Evolutionary conservation across 2,329 filamentous ascomycete species (phyloP), one percentile per base, ranked within the genome.

Genomic region (Diaporthe longicolla): DNA sequence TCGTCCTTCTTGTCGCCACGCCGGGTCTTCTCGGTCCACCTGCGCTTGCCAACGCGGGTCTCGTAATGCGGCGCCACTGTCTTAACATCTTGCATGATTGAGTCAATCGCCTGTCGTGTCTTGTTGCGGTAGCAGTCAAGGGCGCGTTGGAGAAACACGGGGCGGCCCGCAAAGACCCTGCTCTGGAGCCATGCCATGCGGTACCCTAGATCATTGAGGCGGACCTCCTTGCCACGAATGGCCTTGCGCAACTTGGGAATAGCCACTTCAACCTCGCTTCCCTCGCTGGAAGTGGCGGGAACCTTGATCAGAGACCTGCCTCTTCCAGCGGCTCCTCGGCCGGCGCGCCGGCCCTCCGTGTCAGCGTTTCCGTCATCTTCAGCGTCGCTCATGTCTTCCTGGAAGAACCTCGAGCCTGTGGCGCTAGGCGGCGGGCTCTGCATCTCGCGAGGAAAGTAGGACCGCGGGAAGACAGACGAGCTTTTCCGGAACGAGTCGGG

Each of bases 161-260:
- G 95, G 78, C 95, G 90, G 17, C 93, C 94, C 1, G 95, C 93
- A 85, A 98, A 98, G 15, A 96, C 94, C 79, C 96, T 89, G 82
- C 95, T 97, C 85, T 98, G 96, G 71, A 95, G 92, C 96, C 97
- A 99, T 65, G 94, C 95, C 94, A 99, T 97, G 61, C 96, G 91
- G 82, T 97, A 97, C 3, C 95, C 96, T 59, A 98, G 86, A 80
- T 98, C 95, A 81, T 98, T 98, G 76, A 98, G 86, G 65, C 94
- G 91, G n/a, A 97, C 92, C 82, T 98, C 96, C 85, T 94, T 97
- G 66, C 88, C 90, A 66, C 95, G 91, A 77, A 91, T 90, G 58
- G 87, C 86, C 80, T 90, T 92, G 66, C 91, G 91, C 82, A 95
- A 92, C 74, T 91, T 89, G 35, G 95, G 95, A 54, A 97, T 92